These are phyloP conservation scores for Triticum dicoccoides DNA, from an alignment of 176 grass and related monocot genomes.

Conservation along the genomic window DNA sequence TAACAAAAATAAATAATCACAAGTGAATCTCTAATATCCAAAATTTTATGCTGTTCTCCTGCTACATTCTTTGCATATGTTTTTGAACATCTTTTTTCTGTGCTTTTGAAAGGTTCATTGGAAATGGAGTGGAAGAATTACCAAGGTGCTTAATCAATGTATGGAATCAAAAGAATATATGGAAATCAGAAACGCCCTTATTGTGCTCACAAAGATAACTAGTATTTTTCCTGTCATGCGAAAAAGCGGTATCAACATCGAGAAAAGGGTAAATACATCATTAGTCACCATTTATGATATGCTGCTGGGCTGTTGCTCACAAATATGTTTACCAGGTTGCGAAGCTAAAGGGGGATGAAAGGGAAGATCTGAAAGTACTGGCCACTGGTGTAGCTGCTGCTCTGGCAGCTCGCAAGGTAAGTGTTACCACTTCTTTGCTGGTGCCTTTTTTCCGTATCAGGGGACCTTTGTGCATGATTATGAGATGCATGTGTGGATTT, in stretches of 20 bases:
- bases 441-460: neutral
- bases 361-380: slow-evolving; percentile 97
- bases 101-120: slow-evolving; percentile 75
- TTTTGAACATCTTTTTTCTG: slow-evolving; percentile 18
- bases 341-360: slow-evolving; percentile 91
- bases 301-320: slow-evolving; percentile 14
- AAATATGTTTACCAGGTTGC: slow-evolving; percentile 53
- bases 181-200: slow-evolving; percentile 96
- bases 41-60: neutral
- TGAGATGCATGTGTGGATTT: neutral
- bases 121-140: slow-evolving; percentile 96
- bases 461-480: slow-evolving; percentile 14
- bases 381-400: slow-evolving; percentile 94
- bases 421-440: slow-evolving; percentile 7
- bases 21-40: neutral
- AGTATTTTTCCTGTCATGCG: slow-evolving; percentile 77
- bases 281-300: slow-evolving; percentile 5
- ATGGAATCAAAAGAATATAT: slow-evolving; percentile 99
- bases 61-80: neutral
- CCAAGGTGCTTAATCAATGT: slow-evolving; percentile 81
- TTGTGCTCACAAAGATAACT: slow-evolving; percentile 95
- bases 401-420: slow-evolving; percentile 90
- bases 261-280: slow-evolving; percentile 65
- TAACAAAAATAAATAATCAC: neutral
- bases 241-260: slow-evolving; percentile 87